These are phyloP conservation scores for Neonectria faginata DNA, from an alignment of 2,329 filamentous ascomycete genomes.

Conservation along the genomic window DNA sequence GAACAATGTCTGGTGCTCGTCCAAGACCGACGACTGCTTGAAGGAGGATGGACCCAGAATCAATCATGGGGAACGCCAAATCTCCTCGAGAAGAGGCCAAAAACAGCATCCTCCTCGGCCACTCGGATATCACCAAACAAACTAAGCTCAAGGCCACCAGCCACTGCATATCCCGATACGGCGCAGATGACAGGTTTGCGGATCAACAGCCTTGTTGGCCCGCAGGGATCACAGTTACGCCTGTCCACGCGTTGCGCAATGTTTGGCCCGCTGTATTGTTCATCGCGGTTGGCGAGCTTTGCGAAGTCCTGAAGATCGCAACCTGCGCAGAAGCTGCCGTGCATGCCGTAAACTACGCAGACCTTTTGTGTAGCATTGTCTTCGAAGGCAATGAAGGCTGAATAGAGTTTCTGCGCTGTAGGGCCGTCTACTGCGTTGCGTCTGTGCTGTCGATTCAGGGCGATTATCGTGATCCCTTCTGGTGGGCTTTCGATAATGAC, in stretches of 20 bases:
- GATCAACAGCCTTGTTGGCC: conserved; percentile 61
- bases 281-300: conserved; percentile 22
- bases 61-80: conserved; percentile 52
- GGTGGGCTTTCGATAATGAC: too few species aligned
- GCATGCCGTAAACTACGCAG: conserved; percentile 60
- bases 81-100: conserved; percentile 67
- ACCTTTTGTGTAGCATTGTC: conserved; percentile 62
- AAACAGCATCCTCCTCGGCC: conserved; percentile 63
- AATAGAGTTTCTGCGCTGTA: conserved; percentile 61
- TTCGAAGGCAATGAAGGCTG: conserved; percentile 63
- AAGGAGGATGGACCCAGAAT: conserved; percentile 63
- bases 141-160: conserved; percentile 64
- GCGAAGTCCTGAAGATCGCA: conserved; percentile 63
- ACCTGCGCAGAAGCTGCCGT: conserved; percentile 64
- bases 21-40: conserved; percentile 64
- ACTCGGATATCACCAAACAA: conserved; percentile 66
- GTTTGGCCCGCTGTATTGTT: conserved; percentile 15
- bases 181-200: conserved; percentile 65
- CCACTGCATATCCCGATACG: conserved; percentile 64
- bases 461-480: conserved; percentile 65
- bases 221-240: conserved; percentile 59
- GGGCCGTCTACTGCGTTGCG: conserved; percentile 64
- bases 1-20: conserved; percentile 66
- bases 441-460: conserved; percentile 62
- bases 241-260: conserved; percentile 32